Conservation (phyloP, 768 basidiomycete species). For the Tulasnella sp. region DNA sequence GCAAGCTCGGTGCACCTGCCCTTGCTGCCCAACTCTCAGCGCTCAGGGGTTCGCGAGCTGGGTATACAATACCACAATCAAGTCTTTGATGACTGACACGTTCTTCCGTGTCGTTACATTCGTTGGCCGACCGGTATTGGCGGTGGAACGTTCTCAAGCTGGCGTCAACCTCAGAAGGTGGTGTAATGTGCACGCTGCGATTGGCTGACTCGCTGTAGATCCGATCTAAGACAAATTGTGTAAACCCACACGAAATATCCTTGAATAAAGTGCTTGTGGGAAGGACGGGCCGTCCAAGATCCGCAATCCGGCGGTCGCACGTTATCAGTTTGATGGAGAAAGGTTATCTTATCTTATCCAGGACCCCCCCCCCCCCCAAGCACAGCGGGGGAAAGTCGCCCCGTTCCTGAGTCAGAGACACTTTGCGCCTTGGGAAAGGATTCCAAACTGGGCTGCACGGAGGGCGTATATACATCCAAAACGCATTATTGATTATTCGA, state of each 20-base stretch:
- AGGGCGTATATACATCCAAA: background rate
- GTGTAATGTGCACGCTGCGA: background rate
- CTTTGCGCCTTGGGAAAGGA: background rate
- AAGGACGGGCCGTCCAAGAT: background rate
- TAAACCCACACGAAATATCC: too few species aligned
- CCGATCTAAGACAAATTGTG: too few species aligned
- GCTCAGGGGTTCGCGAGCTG: too few species aligned
- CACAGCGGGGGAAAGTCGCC: background rate
- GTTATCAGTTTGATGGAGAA: too few species aligned
- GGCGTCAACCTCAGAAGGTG: too few species aligned
- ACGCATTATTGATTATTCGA: background rate
- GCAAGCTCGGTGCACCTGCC: background rate
- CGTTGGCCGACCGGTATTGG: too few species aligned
- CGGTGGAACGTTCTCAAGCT: too few species aligned
- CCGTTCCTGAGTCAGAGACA: background rate
- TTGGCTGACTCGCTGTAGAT: background rate
- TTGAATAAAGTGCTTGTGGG: background rate
- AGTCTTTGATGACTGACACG: too few species aligned
- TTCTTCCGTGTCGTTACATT: too few species aligned
- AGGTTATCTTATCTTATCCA: background rate
- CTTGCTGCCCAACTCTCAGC: background rate
- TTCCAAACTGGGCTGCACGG: background rate
- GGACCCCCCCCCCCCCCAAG: background rate
- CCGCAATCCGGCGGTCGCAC: background rate
- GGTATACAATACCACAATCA: too few species aligned